Evolutionary conservation across 176 grass and related monocot species (phyloP), one percentile per base, ranked within the genome.

Genomic region (Juncus inflexus): DNA sequence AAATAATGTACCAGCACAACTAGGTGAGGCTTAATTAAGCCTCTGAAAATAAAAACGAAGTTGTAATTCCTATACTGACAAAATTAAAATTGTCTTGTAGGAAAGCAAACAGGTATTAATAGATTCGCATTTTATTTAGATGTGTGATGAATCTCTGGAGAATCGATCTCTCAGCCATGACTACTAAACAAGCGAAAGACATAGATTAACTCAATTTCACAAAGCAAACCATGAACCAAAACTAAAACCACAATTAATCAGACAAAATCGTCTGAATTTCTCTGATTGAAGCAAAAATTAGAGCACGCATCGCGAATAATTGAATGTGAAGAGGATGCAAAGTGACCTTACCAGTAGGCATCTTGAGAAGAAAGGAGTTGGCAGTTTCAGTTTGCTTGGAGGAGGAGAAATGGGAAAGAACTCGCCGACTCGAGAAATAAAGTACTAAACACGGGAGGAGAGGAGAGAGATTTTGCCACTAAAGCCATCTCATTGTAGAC

Each of bases 281-380:
- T 55, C n/a, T 56, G n/a, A 5, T 11, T 28, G 12, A 13, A 39
- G 6, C 16, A n/a, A 12, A 67, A 51, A 6, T n/a, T 52, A 67
- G 45, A 52, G 38, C 64, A 37, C 64, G 45, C 40, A 11, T 6
- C 19, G 9, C 6, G 43, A 47, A 47, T 5, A 47, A 47, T 47
- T 47, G 43, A n/a, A 60, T 6, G 8, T 7, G 0, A 50, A 28
- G 8, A 58, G 14, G 4, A 58, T 2, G 40, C 19, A 28, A 43
- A 39, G 42, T 51, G 54, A 64, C 60, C 80, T 76, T 69, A 91
- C 88, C 88, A 13, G 80, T 91, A 60, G 6, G 77, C 88, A 91
- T 91, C 65, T 63, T 76, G 40, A 68, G 60, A 64, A 50, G 38
- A 73, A 12, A 75, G 73, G 62, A 58, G 58, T 50, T 41, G 40